Evolutionary conservation across 495 filamentous ascomycete species (phyloP).

Genomic region (Annulohypoxylon bovei): DNA sequence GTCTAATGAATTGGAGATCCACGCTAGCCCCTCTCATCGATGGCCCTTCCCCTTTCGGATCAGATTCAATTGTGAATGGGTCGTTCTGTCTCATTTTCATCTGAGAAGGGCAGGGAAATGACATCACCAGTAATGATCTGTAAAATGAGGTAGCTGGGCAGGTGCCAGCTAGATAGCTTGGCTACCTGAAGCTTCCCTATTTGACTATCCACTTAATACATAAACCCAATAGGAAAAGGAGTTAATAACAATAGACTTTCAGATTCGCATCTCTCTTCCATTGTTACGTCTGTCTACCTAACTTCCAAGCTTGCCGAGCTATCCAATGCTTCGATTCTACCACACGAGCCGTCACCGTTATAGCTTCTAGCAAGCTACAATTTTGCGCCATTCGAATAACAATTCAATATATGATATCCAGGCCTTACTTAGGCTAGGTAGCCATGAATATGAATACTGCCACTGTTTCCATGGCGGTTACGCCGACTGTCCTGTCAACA

Average conservation of each 20-base stretch:
- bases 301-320: background rate
- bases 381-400: background rate
- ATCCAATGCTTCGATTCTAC: conserved; percentile 26
- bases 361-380: conserved; percentile 26
- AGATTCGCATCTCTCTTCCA: conserved; percentile 1
- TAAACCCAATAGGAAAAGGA: background rate
- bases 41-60: conserved; percentile 4
- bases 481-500: conserved; percentile 81
- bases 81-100: conserved; percentile 8
- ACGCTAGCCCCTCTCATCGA: conserved; percentile 14
- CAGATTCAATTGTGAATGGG: conserved; percentile 3
- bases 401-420: conserved; percentile 8
- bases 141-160: conserved; percentile 27
- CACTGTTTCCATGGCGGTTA: conserved; percentile 75
- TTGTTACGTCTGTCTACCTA: background rate
- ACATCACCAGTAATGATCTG: conserved; percentile 34
- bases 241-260: background rate
- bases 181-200: conserved; percentile 1
- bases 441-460: conserved; percentile 70
- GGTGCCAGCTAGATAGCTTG: conserved; percentile 4
- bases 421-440: background rate
- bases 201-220: conserved; percentile 27
- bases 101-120: conserved; percentile 22
- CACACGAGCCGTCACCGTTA: background rate
- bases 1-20: conserved; percentile 13